phyloP scores from a whole-genome alignment of 83 land plant species.

The Thuja plicata region DNA sequence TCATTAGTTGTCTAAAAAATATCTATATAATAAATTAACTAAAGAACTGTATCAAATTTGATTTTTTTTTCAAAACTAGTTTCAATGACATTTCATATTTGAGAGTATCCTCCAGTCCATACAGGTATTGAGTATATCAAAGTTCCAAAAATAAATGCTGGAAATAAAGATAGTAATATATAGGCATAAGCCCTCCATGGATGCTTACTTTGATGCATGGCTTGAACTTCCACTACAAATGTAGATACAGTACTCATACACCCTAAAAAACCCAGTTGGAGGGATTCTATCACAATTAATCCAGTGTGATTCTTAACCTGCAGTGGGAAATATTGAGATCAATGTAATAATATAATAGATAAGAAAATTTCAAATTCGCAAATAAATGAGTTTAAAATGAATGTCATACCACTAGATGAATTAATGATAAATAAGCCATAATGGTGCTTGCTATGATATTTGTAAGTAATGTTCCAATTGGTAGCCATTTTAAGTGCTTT shows the following conservation, averaged over 20 bases:
- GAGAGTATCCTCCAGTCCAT: too few species aligned
- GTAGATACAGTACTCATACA: too few species aligned
- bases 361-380: not conserved
- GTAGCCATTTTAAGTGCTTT: constrained; percentile 10
- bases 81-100: too few species aligned
- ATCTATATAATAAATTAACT: too few species aligned
- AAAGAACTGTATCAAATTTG: too few species aligned
- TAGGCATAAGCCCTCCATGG: not conserved
- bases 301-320: too few species aligned
- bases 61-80: too few species aligned
- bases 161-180: not conserved
- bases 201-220: not conserved
- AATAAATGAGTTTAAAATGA: not conserved
- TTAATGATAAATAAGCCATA: not conserved
- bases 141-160: not conserved
- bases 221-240: not conserved
- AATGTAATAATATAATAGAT: not conserved
- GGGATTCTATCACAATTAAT: too few species aligned
- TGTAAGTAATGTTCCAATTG: not conserved
- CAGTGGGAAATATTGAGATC: not conserved
- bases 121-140: too few species aligned
- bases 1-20: too few species aligned
- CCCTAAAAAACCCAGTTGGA: too few species aligned
- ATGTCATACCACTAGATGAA: not conserved
- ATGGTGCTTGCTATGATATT: not conserved